Conservation (phyloP, 2,329 filamentous ascomycete species). For the Sporothrix euskadiensis region DNA sequence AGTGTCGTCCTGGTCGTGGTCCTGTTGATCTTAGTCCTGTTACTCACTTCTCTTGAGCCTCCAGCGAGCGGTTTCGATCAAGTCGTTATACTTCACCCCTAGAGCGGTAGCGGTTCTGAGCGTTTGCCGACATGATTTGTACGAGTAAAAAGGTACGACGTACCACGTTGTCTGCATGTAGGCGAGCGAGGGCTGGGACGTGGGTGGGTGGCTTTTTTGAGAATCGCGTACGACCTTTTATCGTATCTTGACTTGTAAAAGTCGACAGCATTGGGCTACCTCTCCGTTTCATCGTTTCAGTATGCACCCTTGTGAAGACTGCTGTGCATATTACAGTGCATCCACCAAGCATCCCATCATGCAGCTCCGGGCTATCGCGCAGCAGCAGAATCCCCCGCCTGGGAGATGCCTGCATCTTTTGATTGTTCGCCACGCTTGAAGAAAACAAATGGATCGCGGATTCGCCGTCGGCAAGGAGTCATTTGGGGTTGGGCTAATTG, state of each 20-base stretch:
- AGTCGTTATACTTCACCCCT: neutral
- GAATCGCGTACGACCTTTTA: neutral
- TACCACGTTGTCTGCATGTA: neutral
- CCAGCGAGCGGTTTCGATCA: no score
- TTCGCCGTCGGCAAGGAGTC: slow-evolving; percentile 1
- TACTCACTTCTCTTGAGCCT: neutral
- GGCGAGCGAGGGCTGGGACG: neutral
- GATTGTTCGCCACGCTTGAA: neutral
- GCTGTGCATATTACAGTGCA: neutral
- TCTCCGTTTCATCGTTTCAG: neutral
- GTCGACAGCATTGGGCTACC: neutral
- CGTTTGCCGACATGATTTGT: neutral
- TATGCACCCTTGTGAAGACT: neutral
- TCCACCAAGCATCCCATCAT: neutral
- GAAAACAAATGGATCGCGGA: no score
- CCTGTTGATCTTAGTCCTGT: neutral
- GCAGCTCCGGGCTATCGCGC: neutral
- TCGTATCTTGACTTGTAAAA: neutral
- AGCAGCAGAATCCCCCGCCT: neutral
- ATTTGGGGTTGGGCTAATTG: neutral
- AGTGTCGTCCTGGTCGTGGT: neutral
- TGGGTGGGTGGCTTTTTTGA: neutral
- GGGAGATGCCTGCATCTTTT: neutral
- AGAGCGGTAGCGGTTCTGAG: neutral
- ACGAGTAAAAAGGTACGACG: no score